A percentile compares a stretch with the other conserved stretches of the same genome.
Evolutionary conservation across 1,284 basidiomycete species (phyloP).

Genomic region (Trametes pubescens): DNA sequence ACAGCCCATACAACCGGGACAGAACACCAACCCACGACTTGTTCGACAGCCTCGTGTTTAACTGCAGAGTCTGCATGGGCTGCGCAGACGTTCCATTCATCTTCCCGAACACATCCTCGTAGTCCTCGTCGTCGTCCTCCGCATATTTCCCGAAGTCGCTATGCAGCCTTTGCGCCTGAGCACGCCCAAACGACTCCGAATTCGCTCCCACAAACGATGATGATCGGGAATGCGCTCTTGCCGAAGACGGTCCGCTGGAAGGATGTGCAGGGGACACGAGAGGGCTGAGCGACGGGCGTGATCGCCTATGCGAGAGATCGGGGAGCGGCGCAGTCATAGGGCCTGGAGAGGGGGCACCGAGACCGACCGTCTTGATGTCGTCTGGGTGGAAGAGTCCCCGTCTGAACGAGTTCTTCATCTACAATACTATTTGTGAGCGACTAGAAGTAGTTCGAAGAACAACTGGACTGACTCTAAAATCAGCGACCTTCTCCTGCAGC

Average conservation of each 20-base stretch:
- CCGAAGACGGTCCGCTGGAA: slow-evolving; percentile 32
- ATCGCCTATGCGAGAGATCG: slow-evolving; percentile 53
- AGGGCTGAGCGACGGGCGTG: slow-evolving; percentile 56
- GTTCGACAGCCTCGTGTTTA: slow-evolving; percentile 86
- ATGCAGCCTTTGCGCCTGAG: slow-evolving; percentile 63
- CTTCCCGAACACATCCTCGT: slow-evolving; percentile 91
- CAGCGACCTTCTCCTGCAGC: slow-evolving; percentile 78
- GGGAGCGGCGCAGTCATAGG: slow-evolving; percentile 73
- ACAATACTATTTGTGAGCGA: neutral
- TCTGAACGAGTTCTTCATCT: slow-evolving; percentile 76
- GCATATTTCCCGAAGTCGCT: slow-evolving; percentile 83
- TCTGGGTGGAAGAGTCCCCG: slow-evolving; percentile 87
- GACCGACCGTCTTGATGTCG: slow-evolving; percentile 80
- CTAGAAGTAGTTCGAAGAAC: neutral
- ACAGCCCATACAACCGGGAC: neutral
- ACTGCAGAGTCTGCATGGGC: slow-evolving; percentile 74
- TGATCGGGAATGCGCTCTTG: slow-evolving; percentile 51
- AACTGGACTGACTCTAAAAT: slow-evolving; percentile 70
- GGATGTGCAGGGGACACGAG: slow-evolving; percentile 34
- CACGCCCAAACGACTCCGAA: slow-evolving; percentile 67
- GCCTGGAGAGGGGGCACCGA: slow-evolving; percentile 55
- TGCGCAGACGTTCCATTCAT: slow-evolving; percentile 69
- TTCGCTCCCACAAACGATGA: slow-evolving; percentile 59
- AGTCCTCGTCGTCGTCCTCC: slow-evolving; percentile 86
- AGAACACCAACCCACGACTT: slow-evolving; percentile 77